Conservation (phyloP, 768 basidiomycete genomes). For the Tricholoma bakamatsutake region DNA sequence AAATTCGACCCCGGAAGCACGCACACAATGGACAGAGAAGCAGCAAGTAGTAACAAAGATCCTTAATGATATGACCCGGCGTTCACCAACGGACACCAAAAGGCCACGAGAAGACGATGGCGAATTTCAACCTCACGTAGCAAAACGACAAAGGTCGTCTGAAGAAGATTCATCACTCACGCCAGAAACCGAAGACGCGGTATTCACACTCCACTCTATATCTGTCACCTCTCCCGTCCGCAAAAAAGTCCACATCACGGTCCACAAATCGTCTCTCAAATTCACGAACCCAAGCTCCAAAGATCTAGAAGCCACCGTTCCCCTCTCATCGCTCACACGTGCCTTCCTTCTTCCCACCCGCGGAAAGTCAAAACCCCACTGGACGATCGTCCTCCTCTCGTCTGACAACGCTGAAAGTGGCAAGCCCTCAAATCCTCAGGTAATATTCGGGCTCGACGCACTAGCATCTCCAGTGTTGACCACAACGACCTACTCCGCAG, state of each 20-base stretch:
- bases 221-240: conserved; percentile 71
- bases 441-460: conserved; percentile 72
- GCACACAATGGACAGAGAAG: conserved; percentile 32
- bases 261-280: conserved; percentile 44
- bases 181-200: conserved; percentile 32
- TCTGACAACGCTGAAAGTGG: conserved; percentile 45
- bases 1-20: conserved; percentile 21
- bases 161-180: conserved; percentile 12
- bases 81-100: conserved; percentile 23
- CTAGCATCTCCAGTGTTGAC: conserved; percentile 38
- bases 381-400: conserved; percentile 63
- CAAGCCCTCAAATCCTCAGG: conserved; percentile 39
- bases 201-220: conserved; percentile 57
- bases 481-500: conserved; percentile 29
- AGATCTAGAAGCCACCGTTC: conserved; percentile 43
- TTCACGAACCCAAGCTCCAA: conserved; percentile 48
- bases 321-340: conserved; percentile 45
- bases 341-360: conserved; percentile 72
- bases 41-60: conserved; percentile 26
- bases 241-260: conserved; percentile 66
- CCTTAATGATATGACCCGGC: conserved; percentile 23
- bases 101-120: conserved; percentile 29
- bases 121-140: conserved; percentile 13
- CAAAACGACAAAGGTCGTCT: conserved; percentile 31
- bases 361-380: conserved; percentile 65